Conservation (phyloP, 164 flowering plant species). For the Tetracentron sinense region DNA sequence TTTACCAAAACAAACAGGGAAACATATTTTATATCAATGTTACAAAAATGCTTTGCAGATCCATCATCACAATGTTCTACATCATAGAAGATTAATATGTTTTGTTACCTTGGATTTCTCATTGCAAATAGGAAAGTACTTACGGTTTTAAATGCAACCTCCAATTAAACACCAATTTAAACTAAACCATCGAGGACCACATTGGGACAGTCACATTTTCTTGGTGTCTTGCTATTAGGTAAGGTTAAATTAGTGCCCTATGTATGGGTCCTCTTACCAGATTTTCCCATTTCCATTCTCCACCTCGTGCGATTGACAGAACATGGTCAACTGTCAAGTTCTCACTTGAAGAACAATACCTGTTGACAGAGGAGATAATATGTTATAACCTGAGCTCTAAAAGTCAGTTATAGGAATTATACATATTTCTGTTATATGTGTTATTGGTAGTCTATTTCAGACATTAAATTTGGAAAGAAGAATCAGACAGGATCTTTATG, state of each 20-base stretch:
- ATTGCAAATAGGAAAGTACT: too few relatives aligned
- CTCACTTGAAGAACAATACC: conserved; percentile 77
- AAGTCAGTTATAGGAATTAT: too few relatives aligned
- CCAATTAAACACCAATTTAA: background rate
- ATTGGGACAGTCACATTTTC: background rate
- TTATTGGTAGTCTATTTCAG: background rate
- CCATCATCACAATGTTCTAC: too few relatives aligned
- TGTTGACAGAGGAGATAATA: conserved; percentile 23
- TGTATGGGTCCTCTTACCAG: conserved; percentile 40
- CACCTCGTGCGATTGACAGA: conserved; percentile 71
- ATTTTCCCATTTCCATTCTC: conserved; percentile 94
- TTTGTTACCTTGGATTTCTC: too few relatives aligned
- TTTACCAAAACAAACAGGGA: too few relatives aligned
- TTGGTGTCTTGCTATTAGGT: too few relatives aligned
- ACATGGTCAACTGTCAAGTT: conserved; percentile 91
- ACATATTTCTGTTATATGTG: background rate
- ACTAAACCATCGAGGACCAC: background rate
- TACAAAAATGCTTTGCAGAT: too few relatives aligned
- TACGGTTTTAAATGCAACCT: too few relatives aligned
- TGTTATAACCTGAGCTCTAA: background rate
- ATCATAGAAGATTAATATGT: too few relatives aligned
- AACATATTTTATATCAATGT: too few relatives aligned
- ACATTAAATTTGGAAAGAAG: background rate
- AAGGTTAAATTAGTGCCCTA: background rate
- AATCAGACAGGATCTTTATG: background rate